Percentiles rank a stretch among this genome's conserved stretches.
Evolutionary conservation across 306 rosid genomes (phyloP).

Genomic region (Malus domestica): DNA sequence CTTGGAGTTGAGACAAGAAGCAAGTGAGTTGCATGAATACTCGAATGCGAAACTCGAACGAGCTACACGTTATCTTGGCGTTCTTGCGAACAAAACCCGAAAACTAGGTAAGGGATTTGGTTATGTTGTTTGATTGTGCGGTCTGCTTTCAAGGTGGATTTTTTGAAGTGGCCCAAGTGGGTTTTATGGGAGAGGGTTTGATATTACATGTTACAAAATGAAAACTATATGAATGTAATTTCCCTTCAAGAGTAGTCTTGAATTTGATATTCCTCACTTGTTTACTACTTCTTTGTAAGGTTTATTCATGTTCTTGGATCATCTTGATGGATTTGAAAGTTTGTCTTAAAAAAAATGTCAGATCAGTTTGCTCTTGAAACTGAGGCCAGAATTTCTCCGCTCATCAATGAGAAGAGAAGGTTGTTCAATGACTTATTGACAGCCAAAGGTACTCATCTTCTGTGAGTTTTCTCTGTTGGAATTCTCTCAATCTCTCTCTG

Average conservation of each 20-base stretch:
- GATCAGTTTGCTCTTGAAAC: constrained; percentile 79
- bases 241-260: not conserved
- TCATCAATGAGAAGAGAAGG: constrained; percentile 77
- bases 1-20: constrained; percentile 82
- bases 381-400: constrained; percentile 81
- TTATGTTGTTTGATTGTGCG: constrained; percentile 8
- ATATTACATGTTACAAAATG: constrained; percentile 12
- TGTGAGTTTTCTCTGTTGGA: constrained; percentile 13
- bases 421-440: constrained; percentile 95
- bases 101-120: constrained; percentile 55
- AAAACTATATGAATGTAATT: not conserved
- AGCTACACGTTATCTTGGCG: constrained; percentile 88
- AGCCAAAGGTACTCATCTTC: constrained; percentile 68
- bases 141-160: not conserved
- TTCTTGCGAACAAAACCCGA: constrained; percentile 78
- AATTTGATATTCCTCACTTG: not conserved
- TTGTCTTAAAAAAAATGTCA: constrained; percentile 31
- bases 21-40: constrained; percentile 84
- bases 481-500: not conserved
- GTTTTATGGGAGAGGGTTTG: not conserved
- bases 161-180: not conserved
- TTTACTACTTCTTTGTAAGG: not conserved
- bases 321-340: constrained; percentile 15
- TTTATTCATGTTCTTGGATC: constrained; percentile 4
- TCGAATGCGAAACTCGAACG: constrained; percentile 91